Conservation (phyloP, 2,329 filamentous ascomycete species). For the Fusarium pseudoanthophilum region DNA sequence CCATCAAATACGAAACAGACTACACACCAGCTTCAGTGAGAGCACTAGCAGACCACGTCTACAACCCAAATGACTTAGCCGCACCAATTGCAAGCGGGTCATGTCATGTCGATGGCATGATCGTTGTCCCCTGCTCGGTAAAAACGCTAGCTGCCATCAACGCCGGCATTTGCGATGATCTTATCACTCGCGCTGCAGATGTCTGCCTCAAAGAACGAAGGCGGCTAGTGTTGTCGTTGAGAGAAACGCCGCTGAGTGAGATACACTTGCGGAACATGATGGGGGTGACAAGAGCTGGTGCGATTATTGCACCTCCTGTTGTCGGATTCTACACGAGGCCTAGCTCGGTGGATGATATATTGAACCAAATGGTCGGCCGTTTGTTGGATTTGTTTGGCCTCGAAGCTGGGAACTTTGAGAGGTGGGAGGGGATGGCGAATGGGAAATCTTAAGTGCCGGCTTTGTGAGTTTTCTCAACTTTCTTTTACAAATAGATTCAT, state of each 20-base stretch:
- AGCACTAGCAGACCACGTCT: slow-evolving; percentile 51
- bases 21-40: slow-evolving; percentile 48
- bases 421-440: slow-evolving; percentile 3
- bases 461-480: background rate
- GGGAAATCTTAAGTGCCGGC: background rate
- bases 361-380: slow-evolving; percentile 22
- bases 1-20: slow-evolving; percentile 60
- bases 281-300: slow-evolving; percentile 3
- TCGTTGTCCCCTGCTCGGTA: slow-evolving; percentile 15
- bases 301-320: slow-evolving; percentile 22
- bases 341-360: slow-evolving; percentile 3
- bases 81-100: slow-evolving; percentile 43
- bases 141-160: slow-evolving; percentile 13
- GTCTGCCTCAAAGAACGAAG: slow-evolving; percentile 21
- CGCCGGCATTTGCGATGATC: slow-evolving; percentile 9
- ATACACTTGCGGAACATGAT: slow-evolving; percentile 28
- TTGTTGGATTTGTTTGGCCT: slow-evolving; percentile 20
- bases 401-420: slow-evolving; percentile 9
- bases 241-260: slow-evolving; percentile 17
- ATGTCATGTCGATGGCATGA: slow-evolving; percentile 21
- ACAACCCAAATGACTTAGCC: slow-evolving; percentile 56
- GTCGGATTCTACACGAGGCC: slow-evolving; percentile 16
- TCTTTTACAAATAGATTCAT: background rate
- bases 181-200: slow-evolving; percentile 17
- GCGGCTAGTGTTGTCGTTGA: background rate